Percentiles rank a stretch among this genome's conserved stretches.
Conservation (phyloP, 768 basidiomycete genomes). For the Cubamyces sp. region DNA sequence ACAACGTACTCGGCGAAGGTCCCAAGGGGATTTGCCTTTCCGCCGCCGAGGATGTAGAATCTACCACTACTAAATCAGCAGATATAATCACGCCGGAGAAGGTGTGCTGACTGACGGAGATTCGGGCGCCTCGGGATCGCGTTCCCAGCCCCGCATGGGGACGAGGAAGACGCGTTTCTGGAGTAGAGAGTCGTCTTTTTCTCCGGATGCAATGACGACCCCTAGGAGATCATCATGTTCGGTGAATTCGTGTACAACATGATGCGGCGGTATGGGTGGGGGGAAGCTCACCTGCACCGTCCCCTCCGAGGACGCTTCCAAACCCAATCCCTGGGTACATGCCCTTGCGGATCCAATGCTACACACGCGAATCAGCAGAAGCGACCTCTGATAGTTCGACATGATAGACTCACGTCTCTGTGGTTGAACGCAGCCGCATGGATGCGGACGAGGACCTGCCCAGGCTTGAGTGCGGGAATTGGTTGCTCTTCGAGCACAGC, state of each 20-base stretch:
- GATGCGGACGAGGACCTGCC: conserved; percentile 69
- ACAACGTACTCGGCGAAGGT: conserved; percentile 79
- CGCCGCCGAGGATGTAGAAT: conserved; percentile 73
- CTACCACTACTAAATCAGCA: conserved; percentile 33
- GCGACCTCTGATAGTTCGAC: background rate
- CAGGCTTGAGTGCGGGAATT: conserved; percentile 53
- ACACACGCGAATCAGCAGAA: background rate
- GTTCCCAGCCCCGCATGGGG: conserved; percentile 79
- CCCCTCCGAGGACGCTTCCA: conserved; percentile 67
- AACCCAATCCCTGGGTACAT: conserved; percentile 65
- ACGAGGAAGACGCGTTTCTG: conserved; percentile 72
- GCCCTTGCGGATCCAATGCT: conserved; percentile 79
- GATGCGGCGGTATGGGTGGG: too few species aligned
- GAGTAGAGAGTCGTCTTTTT: conserved; percentile 58
- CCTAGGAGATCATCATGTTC: conserved; percentile 43
- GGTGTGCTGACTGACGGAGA: conserved; percentile 45
- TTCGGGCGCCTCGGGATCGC: conserved; percentile 66
- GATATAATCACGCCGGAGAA: background rate
- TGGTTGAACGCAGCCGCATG: conserved; percentile 78
- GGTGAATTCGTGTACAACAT: background rate
- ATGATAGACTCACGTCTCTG: conserved; percentile 54
- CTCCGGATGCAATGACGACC: conserved; percentile 60
- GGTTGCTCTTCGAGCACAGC: conserved; percentile 54
- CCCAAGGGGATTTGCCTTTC: conserved; percentile 55
- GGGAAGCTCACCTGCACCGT: conserved; percentile 64